A percentile compares a stretch with the other conserved stretches of the same genome.
These are phyloP conservation scores for Tetrapisispora pingtungensis DNA, from an alignment of 805 yeast genomes.

Conservation along the genomic window DNA sequence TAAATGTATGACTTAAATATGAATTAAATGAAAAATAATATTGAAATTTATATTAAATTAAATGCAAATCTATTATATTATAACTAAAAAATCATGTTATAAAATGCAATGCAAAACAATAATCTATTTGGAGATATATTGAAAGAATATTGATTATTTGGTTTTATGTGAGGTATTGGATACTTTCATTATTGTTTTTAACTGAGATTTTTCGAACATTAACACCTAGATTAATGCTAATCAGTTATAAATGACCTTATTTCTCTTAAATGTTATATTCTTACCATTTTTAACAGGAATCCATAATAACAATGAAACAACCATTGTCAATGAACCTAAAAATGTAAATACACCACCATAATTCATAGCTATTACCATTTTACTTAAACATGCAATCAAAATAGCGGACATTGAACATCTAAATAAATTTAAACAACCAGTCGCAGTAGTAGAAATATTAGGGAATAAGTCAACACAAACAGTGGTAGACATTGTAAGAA, in stretches of 20 bases:
- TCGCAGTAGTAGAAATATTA: conserved; percentile 56
- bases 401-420: conserved; percentile 68
- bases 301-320: conserved; percentile 18
- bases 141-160: neutral
- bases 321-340: conserved; percentile 42
- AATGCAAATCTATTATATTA: too few relatives aligned
- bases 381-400: conserved; percentile 54
- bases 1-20: too few relatives aligned
- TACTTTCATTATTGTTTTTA: too few relatives aligned
- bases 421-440: conserved; percentile 60
- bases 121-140: neutral
- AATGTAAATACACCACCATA: conserved; percentile 73
- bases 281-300: conserved; percentile 28
- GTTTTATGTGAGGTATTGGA: too few relatives aligned
- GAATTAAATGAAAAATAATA: too few relatives aligned
- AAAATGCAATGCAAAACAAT: too few relatives aligned
- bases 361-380: conserved; percentile 47
- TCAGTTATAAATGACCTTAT: neutral
- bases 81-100: too few relatives aligned
- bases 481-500: conserved; percentile 50
- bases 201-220: too few relatives aligned
- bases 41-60: too few relatives aligned
- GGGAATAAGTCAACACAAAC: conserved; percentile 73
- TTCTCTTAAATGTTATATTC: conserved; percentile 21
- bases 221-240: too few relatives aligned